These are phyloP conservation scores for Fusarium sp. DNA, from an alignment of 2,329 filamentous ascomycete species.

Conservation along the genomic window DNA sequence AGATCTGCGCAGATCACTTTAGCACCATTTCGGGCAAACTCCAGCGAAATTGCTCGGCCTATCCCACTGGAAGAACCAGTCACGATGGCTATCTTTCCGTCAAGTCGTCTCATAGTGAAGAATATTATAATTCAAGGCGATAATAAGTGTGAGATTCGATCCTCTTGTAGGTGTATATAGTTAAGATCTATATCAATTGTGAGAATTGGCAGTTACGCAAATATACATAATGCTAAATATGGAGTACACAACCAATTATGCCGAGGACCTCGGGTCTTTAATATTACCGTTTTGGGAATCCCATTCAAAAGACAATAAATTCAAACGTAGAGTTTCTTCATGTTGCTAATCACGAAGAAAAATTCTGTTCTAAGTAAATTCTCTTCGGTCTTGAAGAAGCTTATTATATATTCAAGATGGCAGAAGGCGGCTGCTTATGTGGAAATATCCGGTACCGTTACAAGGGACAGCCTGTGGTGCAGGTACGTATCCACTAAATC, in stretches of 20 bases:
- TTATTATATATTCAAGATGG: neutral
- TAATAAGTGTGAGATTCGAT: neutral
- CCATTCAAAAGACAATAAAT: neutral
- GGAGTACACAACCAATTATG: neutral
- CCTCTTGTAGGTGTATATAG: neutral
- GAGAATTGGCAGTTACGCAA: too few species aligned
- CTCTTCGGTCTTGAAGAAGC: neutral
- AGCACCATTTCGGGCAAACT: neutral
- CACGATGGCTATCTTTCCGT: neutral
- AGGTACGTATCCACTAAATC: neutral
- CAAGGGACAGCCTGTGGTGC: neutral
- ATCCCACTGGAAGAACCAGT: neutral
- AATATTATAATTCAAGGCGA: accelerated
- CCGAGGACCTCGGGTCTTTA: neutral
- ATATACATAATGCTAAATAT: too few species aligned
- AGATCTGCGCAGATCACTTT: neutral
- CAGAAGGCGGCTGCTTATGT: neutral
- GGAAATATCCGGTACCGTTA: neutral
- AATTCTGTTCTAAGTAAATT: neutral
- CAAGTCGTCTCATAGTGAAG: neutral
- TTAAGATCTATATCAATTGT: neutral
- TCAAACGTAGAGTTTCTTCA: neutral
- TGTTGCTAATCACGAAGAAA: neutral
- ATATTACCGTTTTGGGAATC: neutral
- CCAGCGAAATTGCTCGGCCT: neutral